Base-by-base conservation (phyloP, 1,284 basidiomycete species). In the Caloboletus firmus region DNA sequence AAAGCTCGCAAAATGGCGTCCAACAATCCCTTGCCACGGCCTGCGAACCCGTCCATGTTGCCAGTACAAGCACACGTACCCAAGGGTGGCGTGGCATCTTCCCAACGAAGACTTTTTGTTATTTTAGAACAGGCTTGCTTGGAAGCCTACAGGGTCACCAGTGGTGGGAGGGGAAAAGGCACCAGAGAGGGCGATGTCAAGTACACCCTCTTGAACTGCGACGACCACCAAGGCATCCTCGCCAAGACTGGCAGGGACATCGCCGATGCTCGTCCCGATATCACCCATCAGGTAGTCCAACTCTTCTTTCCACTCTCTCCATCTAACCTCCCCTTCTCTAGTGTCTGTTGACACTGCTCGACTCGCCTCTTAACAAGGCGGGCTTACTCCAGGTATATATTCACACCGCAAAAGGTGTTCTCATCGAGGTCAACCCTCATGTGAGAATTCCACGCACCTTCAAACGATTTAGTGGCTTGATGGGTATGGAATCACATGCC, bases 371-470 rank as follows among this genome's bases (percentile, higher is more conserved):
- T 52, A 99, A 99, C 83, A 98, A 98, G 76, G 93, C 96, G 4
- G 96, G 96, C 12, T 75, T 94, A 32, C 83, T 99, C 9, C 96
- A 99, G 74, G 95, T 99, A 30, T 99, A 97, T 77, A 98, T 99
- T 59, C 96, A 98, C 77, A 99, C 96, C 8, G 91, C 94, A 26
- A 93, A 91, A 67, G 95, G 95, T 45, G 93, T 97, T 18, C 83
- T 99, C 46, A 99, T 99, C 72, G 97, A 99, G 75, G 94, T 99
- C 62, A 98, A 99, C 72, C 96, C 96, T 7, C 91, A 93, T 72
- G 95, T 99, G 28, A 84, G 96, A 58, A 99, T 99, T 66, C 96
- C 96, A 11, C 81, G 96, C 59, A 99, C 96, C 8, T 99, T 99
- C 76, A 99, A 99, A 77, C 87, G 96, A 8, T 99, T 99, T 76